phyloP scores from a whole-genome alignment of 345 rosid genomes.

The Linum lewisii region DNA sequence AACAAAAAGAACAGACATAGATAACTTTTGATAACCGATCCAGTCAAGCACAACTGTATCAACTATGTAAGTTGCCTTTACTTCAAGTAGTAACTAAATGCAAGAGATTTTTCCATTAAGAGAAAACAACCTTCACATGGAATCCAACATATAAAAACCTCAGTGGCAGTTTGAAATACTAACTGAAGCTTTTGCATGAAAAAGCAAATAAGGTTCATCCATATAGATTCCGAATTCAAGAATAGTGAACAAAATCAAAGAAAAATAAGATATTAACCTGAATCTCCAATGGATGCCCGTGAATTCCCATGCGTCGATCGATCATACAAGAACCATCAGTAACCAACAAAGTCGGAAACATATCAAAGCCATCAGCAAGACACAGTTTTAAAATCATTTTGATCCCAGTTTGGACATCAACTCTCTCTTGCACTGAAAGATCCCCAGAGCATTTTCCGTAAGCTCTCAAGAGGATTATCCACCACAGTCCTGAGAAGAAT shows the following conservation, averaged over 20 bases:
- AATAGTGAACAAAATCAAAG: neutral
- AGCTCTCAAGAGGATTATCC: constrained; percentile 87
- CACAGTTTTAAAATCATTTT: constrained; percentile 83
- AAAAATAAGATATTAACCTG: constrained; percentile 35
- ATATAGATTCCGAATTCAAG: no score
- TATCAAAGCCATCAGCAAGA: constrained; percentile 95
- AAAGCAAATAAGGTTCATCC: no score
- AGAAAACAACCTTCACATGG: no score
- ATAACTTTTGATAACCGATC: no score
- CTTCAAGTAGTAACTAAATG: no score
- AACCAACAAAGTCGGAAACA: constrained; percentile 89
- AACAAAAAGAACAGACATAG: no score
- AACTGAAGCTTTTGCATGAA: no score
- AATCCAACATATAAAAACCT: no score
- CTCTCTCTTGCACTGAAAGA: constrained; percentile 74
- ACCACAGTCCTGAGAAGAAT: constrained; percentile 68
- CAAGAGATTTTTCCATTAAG: no score
- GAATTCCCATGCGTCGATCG: constrained; percentile 98
- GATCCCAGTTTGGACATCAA: constrained; percentile 94
- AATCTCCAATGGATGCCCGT: constrained; percentile 92
- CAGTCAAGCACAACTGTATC: no score
- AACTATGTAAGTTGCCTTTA: no score
- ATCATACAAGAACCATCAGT: constrained; percentile 99
- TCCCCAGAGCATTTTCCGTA: constrained; percentile 87
- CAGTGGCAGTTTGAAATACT: no score